Base-by-base conservation (phyloP, 2,329 filamentous ascomycete genomes). In the Talaromyces islandicus region DNA sequence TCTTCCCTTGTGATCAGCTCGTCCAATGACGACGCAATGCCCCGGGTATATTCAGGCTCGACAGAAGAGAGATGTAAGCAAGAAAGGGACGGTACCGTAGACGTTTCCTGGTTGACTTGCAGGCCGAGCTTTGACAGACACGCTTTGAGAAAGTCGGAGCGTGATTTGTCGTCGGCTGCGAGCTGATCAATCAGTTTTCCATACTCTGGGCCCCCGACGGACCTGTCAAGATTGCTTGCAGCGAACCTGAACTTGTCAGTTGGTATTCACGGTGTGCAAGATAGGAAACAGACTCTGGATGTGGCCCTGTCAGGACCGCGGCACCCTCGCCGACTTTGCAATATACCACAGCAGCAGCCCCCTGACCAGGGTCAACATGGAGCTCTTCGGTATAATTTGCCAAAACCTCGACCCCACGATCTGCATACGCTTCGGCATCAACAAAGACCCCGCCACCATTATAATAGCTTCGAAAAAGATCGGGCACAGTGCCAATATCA, bases 361-460 rank as follows among this genome's bases (percentile, higher is more conserved):
- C 85, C 48, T 84, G 79, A 0, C 91, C 91, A 0, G 88, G 82
- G 58, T 95, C 88, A 3, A 97, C 89, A 66, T 88, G 85, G 12
- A 96, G 73, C 14, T 88, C 79, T 38, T 91, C 88, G 0, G 82
- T 82, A 71, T 94, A 99, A 61, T 82, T 89, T 1, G 93, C 94
- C 25, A 99, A 78, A 7, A 96, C 82, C 73, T 97, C 86, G 0
- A 97, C 85, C 1, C 88, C 89, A 64, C 81, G 77, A 30, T 83
- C 81, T 59, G 80, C 77, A 59, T 85, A 80, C 51, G 82, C 84
- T 3, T 82, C 81, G 1, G 89, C 88, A 75, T 94, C 88, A 1
- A 96, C 90, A 77, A 97, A 99, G 1, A 96, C 86, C 3, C 94
- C 92, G 0, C 94, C 94, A 0, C 94, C 94, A 67, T 99, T 99